Evolutionary conservation across 2,329 filamentous ascomycete species (phyloP).

Genomic region (Xylaria multiplex): DNA sequence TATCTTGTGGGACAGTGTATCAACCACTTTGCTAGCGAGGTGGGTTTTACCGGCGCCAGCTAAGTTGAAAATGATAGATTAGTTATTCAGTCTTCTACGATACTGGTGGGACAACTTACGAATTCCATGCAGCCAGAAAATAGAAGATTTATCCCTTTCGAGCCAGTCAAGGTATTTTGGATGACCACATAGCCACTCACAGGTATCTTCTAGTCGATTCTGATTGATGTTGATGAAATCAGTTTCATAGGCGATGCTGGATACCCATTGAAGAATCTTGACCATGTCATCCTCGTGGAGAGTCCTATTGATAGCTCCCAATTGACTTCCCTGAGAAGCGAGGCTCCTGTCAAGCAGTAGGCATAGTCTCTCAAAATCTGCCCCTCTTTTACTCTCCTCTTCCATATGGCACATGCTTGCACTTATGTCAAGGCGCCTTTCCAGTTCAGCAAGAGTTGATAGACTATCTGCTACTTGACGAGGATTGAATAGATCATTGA

Average conservation of each 20-base stretch:
- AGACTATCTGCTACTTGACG: slow-evolving; percentile 8
- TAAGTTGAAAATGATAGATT: background rate
- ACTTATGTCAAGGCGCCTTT: slow-evolving; percentile 16
- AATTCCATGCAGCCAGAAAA: slow-evolving; percentile 29
- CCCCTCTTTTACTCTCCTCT: background rate
- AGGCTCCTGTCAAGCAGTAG: slow-evolving; percentile 9
- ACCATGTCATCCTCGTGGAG: slow-evolving; percentile 7
- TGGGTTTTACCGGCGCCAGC: slow-evolving; percentile 26
- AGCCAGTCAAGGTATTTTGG: slow-evolving; percentile 20
- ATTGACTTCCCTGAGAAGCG: slow-evolving; percentile 4
- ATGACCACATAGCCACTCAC: slow-evolving; percentile 18
- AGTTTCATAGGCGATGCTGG: slow-evolving; percentile 10
- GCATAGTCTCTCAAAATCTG: background rate
- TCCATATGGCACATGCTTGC: slow-evolving; percentile 9
- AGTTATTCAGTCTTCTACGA: background rate
- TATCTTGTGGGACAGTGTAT: slow-evolving; percentile 8
- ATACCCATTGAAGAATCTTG: slow-evolving; percentile 21
- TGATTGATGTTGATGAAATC: slow-evolving; percentile 8
- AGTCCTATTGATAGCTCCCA: background rate
- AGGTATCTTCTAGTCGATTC: background rate
- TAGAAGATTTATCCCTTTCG: slow-evolving; percentile 2
- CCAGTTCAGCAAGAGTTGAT: slow-evolving; percentile 4
- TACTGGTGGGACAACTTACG: slow-evolving; percentile 5
- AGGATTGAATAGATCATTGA: slow-evolving; percentile 9
- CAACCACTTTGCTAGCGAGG: slow-evolving; percentile 21